Evolutionary conservation across 768 basidiomycete genomes (phyloP), one percentile per base, ranked within the genome.

Genomic region (Pisolithus marmoratus): DNA sequence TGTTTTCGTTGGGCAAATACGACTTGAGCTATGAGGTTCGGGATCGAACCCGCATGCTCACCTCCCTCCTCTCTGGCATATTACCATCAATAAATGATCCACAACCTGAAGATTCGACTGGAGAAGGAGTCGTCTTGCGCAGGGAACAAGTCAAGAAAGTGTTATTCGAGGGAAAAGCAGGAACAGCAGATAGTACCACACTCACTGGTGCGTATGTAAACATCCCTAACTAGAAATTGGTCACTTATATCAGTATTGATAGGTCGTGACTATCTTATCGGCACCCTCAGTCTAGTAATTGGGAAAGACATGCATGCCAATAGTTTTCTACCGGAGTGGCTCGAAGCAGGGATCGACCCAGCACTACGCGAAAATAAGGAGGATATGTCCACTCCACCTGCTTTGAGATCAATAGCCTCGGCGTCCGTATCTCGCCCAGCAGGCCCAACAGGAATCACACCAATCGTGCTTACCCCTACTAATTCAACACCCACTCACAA

Each of bases 21-120:
- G 96, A 99, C 68, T 60, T 71, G 19, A 83, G 87, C 61, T 95
- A 90, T 67, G 92, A 96, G 60, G 86, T 98, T 31, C 79, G 96
- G 29, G 96, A 98, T 65, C 84, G 94, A 23, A 85, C 83, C 5
- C 80, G 95, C 47, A 85, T 93, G 79, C 66, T 96, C 24, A 70
- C 74, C 17, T 79, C 85, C 5, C 76, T 98, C 14, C 74, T 95
- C 15, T 65, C 71, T 2, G 84, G 89, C 31, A 70, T 81, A 14
- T 65, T 58, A 12, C 60, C 81, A 7, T 63, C 67, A n/a, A 61
- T 70, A 26, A 54, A 57, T 17, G 71, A 69, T 34, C 67, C 65
- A 11, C 67, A 66, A 14, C 64, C 63, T 17, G 80, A 79, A 50
- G 77, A 78, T 37, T 69, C 79, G 22, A 4, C 42, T 3, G 49